Conservation (phyloP, 768 basidiomycete species). For the Kwoniella shandongensis region DNA sequence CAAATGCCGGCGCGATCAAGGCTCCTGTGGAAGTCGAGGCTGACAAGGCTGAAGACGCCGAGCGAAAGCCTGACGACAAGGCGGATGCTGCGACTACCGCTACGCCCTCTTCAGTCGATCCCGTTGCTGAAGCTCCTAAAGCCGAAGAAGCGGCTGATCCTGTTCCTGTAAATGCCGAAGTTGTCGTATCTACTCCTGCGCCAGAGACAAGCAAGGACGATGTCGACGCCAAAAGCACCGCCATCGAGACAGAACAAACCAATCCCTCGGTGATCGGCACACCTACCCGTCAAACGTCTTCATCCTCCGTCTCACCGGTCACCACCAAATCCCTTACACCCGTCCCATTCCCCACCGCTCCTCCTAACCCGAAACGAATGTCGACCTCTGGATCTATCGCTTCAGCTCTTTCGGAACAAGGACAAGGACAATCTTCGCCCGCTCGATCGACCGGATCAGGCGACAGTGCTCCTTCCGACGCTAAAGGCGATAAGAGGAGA, state of each 20-base stretch:
- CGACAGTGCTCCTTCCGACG: too few relatives aligned
- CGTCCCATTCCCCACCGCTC: conserved; percentile 22
- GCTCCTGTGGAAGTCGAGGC: not conserved
- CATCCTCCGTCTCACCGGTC: conserved; percentile 1
- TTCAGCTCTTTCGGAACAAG: conserved; percentile 17
- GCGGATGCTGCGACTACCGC: not conserved
- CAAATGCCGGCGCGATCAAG: conserved; percentile 15
- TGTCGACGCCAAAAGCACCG: not conserved
- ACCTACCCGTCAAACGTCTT: not conserved
- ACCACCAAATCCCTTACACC: conserved; percentile 5
- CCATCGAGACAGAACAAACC: conserved; percentile 2
- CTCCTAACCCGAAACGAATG: conserved; percentile 13
- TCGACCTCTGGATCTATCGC: conserved; percentile 16
- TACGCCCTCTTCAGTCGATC: not conserved
- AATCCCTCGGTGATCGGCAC: not conserved
- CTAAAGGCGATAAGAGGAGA: conserved; percentile 37
- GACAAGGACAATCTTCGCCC: conserved; percentile 1
- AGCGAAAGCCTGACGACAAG: not conserved
- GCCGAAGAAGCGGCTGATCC: not conserved
- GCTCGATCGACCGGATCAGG: not conserved
- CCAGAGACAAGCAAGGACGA: not conserved
- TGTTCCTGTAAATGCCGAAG: not conserved
- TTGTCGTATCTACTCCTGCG: not conserved
- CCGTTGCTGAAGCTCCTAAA: not conserved
- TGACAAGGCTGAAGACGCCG: not conserved